A percentile compares a stretch with the other conserved stretches of the same genome.
Evolutionary conservation across 2,329 filamentous ascomycete species (phyloP).

Genomic region (Cadophora gregata): DNA sequence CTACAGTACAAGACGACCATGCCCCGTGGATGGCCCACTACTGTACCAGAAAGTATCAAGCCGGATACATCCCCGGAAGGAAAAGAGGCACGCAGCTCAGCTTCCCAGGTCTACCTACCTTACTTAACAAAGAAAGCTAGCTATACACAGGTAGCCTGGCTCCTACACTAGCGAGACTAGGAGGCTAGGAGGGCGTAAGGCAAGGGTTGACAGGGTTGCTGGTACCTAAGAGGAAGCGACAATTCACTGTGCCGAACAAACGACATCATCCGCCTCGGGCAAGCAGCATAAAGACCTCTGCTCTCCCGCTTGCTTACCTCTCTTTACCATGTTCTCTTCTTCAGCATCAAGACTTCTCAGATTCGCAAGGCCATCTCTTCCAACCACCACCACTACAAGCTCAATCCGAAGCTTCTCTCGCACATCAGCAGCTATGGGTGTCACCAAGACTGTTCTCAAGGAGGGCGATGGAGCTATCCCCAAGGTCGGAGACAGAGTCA

Average conservation of each 20-base stretch:
- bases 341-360: constrained; percentile 13
- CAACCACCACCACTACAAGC: not conserved
- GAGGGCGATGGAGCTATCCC: constrained; percentile 70
- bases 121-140: not conserved
- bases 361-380: constrained; percentile 2
- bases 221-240: not conserved
- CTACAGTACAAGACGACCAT: not conserved
- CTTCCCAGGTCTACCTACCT: too few species aligned
- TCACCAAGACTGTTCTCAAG: constrained; percentile 69
- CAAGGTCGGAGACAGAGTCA: constrained; percentile 71
- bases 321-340: constrained; percentile 14
- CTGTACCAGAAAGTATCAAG: not conserved
- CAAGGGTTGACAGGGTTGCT: not conserved
- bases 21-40: not conserved
- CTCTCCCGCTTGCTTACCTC: not conserved
- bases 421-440: constrained; percentile 63
- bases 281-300: constrained; percentile 13
- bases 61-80: constrained; percentile 2
- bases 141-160: not conserved
- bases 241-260: not conserved
- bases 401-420: constrained; percentile 36
- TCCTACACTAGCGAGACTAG: not conserved
- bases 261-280: constrained; percentile 5
- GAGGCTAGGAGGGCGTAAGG: not conserved
- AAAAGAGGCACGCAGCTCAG: not conserved